Evolutionary conservation across 2,329 filamentous ascomycete genomes (phyloP), one percentile per base, ranked within the genome.

Genomic region (Emericellopsis cladophorae): DNA sequence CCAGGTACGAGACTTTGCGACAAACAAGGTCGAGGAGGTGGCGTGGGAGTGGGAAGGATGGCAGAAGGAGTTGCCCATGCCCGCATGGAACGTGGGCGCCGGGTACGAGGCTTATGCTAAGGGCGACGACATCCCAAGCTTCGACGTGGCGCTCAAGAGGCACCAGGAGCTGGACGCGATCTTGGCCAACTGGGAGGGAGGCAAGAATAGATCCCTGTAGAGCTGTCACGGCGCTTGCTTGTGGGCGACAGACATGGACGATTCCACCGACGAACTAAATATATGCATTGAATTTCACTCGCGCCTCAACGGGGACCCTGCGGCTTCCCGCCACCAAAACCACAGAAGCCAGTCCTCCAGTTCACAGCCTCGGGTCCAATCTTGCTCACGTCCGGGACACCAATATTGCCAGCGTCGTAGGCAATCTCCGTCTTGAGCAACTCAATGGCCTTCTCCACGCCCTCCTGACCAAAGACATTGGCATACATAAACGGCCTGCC

Each of bases 401-500:
- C 64, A n/a, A 67, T 48, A 54, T 66, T 67, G 10, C 56, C 62
- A 11, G 61, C 62, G 43, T 67, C 64, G 41, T 64, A 56, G 29
- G 57, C 52, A 41, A 75, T 55, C 58, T 74, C 71, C 42, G 63
- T 57, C 59, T 68, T 71, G 48, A 75, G 54, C 10, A 75, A 58
- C 8, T 53, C 35, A 36, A 64, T 55, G 24, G 54, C 63, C 53
- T 60, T 63, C 49, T 61, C 53, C 3, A 75, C 65, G 36, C 72
- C 71, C 7, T 64, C 61, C 37, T 58, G 53, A 6, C 71, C 72
- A 45, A 63, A 75, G 36, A 70, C 52, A 53, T 74, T 74, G 45
- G 67, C 57, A 49, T 62, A 74, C 68, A 74, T 72, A 45, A 68
- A 65, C 9, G 68, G 63, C 1, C 72, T 54, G 14, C 70, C 71